These are phyloP conservation scores for Sclerotinia spermophila DNA, from an alignment of 2,329 filamentous ascomycete genomes.

Conservation along the genomic window DNA sequence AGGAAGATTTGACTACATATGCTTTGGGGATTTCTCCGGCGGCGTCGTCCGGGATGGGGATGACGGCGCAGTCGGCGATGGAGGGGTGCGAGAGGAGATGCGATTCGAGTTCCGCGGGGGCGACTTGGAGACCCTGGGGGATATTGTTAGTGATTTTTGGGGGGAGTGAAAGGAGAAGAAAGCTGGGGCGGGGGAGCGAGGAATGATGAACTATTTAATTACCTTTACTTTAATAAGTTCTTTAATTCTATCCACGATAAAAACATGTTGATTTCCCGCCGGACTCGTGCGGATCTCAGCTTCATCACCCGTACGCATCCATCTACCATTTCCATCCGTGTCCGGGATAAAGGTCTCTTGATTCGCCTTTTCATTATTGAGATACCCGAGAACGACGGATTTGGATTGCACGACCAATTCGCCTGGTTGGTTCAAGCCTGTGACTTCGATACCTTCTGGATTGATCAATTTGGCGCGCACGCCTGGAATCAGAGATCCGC, in stretches of 20 bases:
- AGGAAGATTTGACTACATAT: slow-evolving; percentile 56
- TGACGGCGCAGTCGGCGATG: slow-evolving; percentile 77
- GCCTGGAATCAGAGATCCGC: slow-evolving; percentile 65
- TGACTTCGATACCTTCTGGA: slow-evolving; percentile 65
- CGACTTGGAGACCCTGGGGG: slow-evolving; percentile 67
- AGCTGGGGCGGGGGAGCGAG: neutral
- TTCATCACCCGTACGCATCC: slow-evolving; percentile 78
- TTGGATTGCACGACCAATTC: slow-evolving; percentile 78
- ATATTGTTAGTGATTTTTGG: neutral
- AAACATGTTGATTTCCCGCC: slow-evolving; percentile 72
- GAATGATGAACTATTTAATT: slow-evolving; percentile 26
- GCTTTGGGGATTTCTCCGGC: slow-evolving; percentile 65
- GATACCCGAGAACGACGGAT: slow-evolving; percentile 74
- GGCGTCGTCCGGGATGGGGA: slow-evolving; percentile 61
- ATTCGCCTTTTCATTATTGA: slow-evolving; percentile 82
- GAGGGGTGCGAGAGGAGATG: slow-evolving; percentile 70
- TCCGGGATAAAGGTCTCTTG: slow-evolving; percentile 69
- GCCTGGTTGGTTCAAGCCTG: slow-evolving; percentile 63
- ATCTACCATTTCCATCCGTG: slow-evolving; percentile 61
- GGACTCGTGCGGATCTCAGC: slow-evolving; percentile 63
- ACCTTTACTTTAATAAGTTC: slow-evolving; percentile 78
- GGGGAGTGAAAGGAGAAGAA: neutral
- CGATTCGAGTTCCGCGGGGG: slow-evolving; percentile 78
- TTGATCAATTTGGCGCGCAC: slow-evolving; percentile 64
- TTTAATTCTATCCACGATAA: slow-evolving; percentile 80